Evolutionary conservation across 2,329 filamentous ascomycete genomes (phyloP), one percentile per base, ranked within the genome.

Genomic region (Ophiostoma himal-ulmi): DNA sequence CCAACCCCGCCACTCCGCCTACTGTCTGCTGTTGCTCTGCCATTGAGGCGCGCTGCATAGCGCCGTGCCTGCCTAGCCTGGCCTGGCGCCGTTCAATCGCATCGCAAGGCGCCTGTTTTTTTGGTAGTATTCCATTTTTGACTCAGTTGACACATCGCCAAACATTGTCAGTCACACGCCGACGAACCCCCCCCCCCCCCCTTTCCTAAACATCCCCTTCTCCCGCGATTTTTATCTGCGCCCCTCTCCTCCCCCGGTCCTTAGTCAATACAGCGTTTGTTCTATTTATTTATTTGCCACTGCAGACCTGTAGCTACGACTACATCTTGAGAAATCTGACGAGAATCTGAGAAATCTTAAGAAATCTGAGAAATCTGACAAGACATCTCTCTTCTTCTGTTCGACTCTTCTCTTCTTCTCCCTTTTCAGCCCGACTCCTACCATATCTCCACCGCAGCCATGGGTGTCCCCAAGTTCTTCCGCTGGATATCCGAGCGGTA

Each of bases 401-500:
- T 44, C 60, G 5, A 17, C 13, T 39, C 26, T 14, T 13, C n/a
- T 22, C 20, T 44, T 68, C 68, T 48, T 69, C n/a, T 69, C 34
- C 34, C 39, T 41, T 30, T 57, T 68, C 57, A 41, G 65, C 57
- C 62, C 52, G 26, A 13, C 14, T n/a, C 34, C 36, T 17, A 34
- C 22, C 20, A 60, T 60, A 5, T 5, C 41, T 41, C n/a, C 20
- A 13, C 39, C 69, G 62, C 69, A 54, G 54, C 13, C 30, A 76
- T 74, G 73, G 74, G 86, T 85, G 86, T 88, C 74, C 91, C 91
- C 78, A 97, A 97, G 79, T 97, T 97, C 84, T 97, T 97, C 84
- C 88, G 95, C 87, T 99, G 96, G 95, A 91, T 99, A 85, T 97
- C 94, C 72, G 96, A 99, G 87, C 91, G 96, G 76, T 99, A 99